Conservation (phyloP, 495 filamentous ascomycete species). For the Symbiotaphrina buchneri region DNA sequence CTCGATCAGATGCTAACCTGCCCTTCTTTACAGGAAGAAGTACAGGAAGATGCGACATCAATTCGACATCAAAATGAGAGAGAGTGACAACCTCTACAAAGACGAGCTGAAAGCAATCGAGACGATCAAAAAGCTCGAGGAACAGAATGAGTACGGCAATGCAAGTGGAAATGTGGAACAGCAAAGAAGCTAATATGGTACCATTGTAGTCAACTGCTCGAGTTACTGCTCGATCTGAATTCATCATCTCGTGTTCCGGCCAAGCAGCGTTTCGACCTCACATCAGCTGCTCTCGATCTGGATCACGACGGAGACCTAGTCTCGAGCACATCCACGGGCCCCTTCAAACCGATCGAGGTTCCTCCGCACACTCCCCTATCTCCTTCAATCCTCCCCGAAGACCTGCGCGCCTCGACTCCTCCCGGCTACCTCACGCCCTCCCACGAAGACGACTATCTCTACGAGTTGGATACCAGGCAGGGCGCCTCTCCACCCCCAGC, state of each 20-base stretch:
- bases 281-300: conserved; percentile 7
- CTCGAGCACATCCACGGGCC: not conserved
- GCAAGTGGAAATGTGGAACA: not conserved
- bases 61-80: conserved; percentile 65
- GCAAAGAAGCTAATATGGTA: not conserved
- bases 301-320: conserved; percentile 9
- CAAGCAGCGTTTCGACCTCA: conserved; percentile 40
- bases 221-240: conserved; percentile 74
- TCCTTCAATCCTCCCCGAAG: conserved; percentile 8
- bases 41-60: conserved; percentile 76
- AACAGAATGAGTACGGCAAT: conserved; percentile 59
- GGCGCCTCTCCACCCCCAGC: conserved; percentile 16
- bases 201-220: conserved; percentile 41
- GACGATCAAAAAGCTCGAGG: conserved; percentile 53
- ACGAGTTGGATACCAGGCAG: conserved; percentile 42
- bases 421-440: conserved; percentile 41
- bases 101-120: conserved; percentile 57
- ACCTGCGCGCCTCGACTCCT: conserved; percentile 6
- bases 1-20: conserved; percentile 1
- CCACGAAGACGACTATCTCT: conserved; percentile 61
- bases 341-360: not conserved
- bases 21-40: conserved; percentile 46
- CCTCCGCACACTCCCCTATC: not conserved
- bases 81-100: conserved; percentile 53
- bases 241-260: conserved; percentile 51